Conservation (phyloP, 495 filamentous ascomycete genomes). For the Chaetomium cochliodes region DNA sequence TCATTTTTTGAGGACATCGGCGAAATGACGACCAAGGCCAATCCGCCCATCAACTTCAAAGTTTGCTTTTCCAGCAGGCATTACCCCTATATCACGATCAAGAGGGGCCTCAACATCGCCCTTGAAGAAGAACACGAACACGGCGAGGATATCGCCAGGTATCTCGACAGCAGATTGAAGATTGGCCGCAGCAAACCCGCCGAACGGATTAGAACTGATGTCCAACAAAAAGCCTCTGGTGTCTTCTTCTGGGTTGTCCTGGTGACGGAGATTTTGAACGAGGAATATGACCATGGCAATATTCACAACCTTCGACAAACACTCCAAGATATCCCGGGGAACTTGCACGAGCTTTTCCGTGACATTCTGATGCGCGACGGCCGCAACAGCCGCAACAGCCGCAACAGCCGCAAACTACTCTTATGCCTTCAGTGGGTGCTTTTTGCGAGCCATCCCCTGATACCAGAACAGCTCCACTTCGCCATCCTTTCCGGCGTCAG, state of each 20-base stretch:
- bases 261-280: constrained; percentile 48
- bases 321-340: constrained; percentile 36
- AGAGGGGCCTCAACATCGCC: constrained; percentile 32
- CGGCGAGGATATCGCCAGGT: constrained; percentile 29
- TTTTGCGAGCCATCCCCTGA: constrained; percentile 36
- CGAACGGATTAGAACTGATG: constrained; percentile 30
- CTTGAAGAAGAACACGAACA: constrained; percentile 33
- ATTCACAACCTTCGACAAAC: constrained; percentile 20
- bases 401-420: constrained; percentile 33
- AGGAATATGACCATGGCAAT: constrained; percentile 37
- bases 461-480: constrained; percentile 39
- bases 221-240: constrained; percentile 44
- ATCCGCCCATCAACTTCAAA: constrained; percentile 18
- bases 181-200: constrained; percentile 22
- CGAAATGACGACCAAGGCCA: constrained; percentile 8
- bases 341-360: constrained; percentile 37
- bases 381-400: no score
- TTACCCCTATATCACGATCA: constrained; percentile 48
- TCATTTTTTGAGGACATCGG: constrained; percentile 37
- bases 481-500: constrained; percentile 38
- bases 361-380: constrained; percentile 41
- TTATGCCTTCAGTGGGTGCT: constrained; percentile 46
- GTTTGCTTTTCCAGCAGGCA: constrained; percentile 53
- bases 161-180: constrained; percentile 30
- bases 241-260: constrained; percentile 53